Conservation (phyloP, 1,284 basidiomycete species). For the Apiotrichum akiyoshidainum region DNA sequence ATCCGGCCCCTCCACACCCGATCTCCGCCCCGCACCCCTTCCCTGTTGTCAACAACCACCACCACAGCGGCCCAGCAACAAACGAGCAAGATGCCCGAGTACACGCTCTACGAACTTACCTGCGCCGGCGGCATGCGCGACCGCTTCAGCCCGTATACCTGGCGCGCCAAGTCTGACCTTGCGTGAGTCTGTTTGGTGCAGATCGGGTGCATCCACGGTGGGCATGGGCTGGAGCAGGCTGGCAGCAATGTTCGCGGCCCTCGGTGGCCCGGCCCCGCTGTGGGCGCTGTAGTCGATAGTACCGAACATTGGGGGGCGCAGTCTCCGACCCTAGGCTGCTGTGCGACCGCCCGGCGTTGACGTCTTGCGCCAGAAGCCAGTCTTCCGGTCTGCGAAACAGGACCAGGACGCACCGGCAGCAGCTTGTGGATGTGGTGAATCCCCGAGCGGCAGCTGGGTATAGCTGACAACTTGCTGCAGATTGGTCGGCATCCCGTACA, state of each 20-base stretch:
- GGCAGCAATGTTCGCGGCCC: too few species aligned
- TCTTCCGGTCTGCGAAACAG: not conserved
- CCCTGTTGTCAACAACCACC: not conserved
- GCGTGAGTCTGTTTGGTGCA: not conserved
- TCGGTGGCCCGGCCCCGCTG: too few species aligned
- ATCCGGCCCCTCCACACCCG: not conserved
- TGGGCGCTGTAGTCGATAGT: too few species aligned
- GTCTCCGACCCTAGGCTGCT: too few species aligned
- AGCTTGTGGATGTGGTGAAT: too few species aligned
- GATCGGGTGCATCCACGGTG: not conserved
- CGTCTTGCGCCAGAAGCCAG: not conserved
- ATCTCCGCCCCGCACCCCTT: not conserved
- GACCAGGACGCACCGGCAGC: not conserved
- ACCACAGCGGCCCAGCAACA: not conserved
- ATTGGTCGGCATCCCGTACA: conserved; percentile 23
- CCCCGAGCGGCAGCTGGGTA: not conserved
- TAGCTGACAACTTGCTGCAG: conserved; percentile 6
- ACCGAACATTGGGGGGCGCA: too few species aligned
- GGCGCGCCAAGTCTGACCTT: not conserved
- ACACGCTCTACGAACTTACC: conserved; percentile 6
- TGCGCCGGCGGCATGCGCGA: not conserved
- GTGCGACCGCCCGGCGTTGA: too few species aligned
- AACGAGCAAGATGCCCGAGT: not conserved
- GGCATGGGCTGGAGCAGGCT: not conserved
- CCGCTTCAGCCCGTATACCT: conserved; percentile 1